Base-by-base conservation (phyloP, 805 yeast species). In the Saccharomycopsis sp. region DNA sequence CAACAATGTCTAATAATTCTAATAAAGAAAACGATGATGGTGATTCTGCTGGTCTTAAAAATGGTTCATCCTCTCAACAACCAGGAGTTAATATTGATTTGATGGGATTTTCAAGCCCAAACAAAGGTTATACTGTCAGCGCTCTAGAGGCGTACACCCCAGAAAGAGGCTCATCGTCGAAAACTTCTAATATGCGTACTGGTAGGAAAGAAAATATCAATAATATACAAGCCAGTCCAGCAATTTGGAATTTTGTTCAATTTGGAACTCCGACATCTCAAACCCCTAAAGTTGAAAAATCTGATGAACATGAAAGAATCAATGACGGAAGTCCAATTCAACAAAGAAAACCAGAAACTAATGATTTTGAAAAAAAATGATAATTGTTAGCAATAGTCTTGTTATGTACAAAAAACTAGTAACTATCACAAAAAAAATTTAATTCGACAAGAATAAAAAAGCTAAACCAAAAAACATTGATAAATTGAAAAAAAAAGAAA, bases 201-300 rank as follows among this genome's bases (percentile, higher is more conserved):
- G 23, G 12, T 9, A 27, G 5, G 31, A n/a, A 35, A 25, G 31
- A 27, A 5, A 13, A n/a, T 20, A n/a, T 23, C 17, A 34, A 34
- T 14, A 40, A 39, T 26, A 40, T 55, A 30, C 61, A 60, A 39
- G 59, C 63, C 23, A 84, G 95, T 1, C 97, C 97, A 1, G 96
- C 95, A 14, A 73, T 88, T 44, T 85, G 96, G 96, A 84, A 82
- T 55, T 78, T 84, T 61, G 85, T 88, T 53, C 95, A 87, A 52
- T 77, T 88, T 41, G 64, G 74, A 31, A 71, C 77, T 3, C 62
- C 47, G 5, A 17, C 32, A 9, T 13, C 30, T 8, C 44, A 36
- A 23, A 44, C 47, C 4, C 47, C 47, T 12, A 42, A 32, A 21
- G 15, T 21, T 26, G 26, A 27, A 15, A 29, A 25, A 17, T 29